Conservation (phyloP, 352 stramenopile species). For the Globisporangium lucens region DNA sequence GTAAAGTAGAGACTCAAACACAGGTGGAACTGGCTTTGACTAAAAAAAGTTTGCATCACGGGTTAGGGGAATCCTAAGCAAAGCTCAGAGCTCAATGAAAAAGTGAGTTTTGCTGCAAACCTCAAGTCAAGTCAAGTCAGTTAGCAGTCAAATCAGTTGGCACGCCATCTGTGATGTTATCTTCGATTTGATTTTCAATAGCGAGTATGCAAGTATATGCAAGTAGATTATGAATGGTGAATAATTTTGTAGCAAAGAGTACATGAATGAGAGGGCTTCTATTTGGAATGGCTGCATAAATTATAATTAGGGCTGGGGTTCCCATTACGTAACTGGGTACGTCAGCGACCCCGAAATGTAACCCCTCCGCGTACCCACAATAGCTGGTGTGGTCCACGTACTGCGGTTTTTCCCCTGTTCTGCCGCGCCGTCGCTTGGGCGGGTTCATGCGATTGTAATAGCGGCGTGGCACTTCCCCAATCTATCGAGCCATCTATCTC, state of each 20-base stretch:
- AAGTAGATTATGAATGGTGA: background rate
- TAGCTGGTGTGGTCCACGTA: slow-evolving; percentile 1
- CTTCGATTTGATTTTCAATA: background rate
- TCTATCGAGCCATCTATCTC: background rate
- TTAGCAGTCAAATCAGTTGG: background rate
- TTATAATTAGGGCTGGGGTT: slow-evolving; percentile 3
- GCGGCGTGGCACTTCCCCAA: background rate
- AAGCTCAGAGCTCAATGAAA: background rate
- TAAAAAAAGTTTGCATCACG: background rate
- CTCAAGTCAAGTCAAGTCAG: background rate
- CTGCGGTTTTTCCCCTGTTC: background rate
- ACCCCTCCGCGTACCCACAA: background rate
- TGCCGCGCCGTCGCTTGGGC: background rate
- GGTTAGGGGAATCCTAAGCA: background rate
- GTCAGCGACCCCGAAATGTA: background rate
- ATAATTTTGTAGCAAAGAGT: background rate
- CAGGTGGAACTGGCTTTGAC: background rate
- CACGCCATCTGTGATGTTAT: background rate
- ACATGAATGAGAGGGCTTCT: background rate
- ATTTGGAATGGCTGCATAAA: slow-evolving; percentile 15
- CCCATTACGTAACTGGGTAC: background rate
- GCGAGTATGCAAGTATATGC: too few species aligned
- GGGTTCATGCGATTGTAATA: background rate
- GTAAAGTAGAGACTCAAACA: background rate
- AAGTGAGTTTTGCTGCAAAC: background rate